Conservation (phyloP, 768 basidiomycete genomes). For the Amanita pallidorosea region DNA sequence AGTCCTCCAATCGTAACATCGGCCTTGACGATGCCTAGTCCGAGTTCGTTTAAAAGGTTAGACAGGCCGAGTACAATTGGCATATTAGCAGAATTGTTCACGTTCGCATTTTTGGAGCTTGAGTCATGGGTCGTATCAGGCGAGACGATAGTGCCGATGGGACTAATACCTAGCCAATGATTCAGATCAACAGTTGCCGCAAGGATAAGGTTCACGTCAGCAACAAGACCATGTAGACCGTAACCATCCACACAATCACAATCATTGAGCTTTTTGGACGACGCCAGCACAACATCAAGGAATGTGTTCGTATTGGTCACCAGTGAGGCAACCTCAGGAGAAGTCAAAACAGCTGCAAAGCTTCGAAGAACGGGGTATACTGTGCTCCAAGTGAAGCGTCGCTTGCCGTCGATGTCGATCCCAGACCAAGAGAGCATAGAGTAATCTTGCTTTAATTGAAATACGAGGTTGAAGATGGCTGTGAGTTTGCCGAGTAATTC, state of each 20-base stretch:
- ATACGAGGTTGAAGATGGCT: background rate
- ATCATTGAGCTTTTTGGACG: slow-evolving; percentile 2
- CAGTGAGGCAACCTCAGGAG: slow-evolving; percentile 12
- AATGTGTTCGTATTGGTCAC: slow-evolving; percentile 10
- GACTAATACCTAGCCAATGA: slow-evolving; percentile 6
- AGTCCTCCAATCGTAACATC: slow-evolving; percentile 13
- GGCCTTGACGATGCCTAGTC: slow-evolving; percentile 10
- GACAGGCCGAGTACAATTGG: slow-evolving; percentile 16
- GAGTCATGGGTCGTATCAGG: background rate
- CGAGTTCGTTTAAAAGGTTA: slow-evolving; percentile 12
- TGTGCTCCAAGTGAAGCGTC: background rate
- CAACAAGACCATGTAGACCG: slow-evolving; percentile 8
- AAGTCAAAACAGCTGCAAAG: slow-evolving; percentile 2
- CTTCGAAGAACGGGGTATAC: slow-evolving; percentile 1
- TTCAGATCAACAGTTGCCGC: slow-evolving; percentile 8
- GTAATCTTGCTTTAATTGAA: slow-evolving; percentile 2
- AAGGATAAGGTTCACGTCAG: slow-evolving; percentile 7
- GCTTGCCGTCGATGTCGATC: background rate
- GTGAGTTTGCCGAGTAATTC: slow-evolving; percentile 8
- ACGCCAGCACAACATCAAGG: background rate
- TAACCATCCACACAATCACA: slow-evolving; percentile 10
- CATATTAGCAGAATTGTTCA: slow-evolving; percentile 2
- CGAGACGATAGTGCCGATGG: slow-evolving; percentile 1
- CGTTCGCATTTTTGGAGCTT: background rate
- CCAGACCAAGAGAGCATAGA: background rate